Conservation (phyloP, 2,329 filamentous ascomycete genomes). For the Penicillium sp. region DNA sequence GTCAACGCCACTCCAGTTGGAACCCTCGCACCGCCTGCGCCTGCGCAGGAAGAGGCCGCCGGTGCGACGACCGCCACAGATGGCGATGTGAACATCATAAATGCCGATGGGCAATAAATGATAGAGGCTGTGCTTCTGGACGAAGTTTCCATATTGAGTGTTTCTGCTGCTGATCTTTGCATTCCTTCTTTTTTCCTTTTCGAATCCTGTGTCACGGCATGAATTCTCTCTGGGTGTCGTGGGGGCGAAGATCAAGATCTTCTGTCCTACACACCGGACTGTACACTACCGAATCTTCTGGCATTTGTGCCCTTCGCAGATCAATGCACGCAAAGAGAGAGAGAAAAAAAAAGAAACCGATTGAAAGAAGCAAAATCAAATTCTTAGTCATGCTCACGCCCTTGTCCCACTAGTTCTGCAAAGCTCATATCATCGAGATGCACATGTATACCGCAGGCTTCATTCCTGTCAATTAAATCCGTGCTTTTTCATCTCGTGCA, state of each 20-base stretch:
- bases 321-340: not conserved
- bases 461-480: too few species aligned
- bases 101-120: conserved; percentile 23
- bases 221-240: not conserved
- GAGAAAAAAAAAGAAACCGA: conserved; percentile 3
- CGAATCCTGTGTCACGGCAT: conserved; percentile 5
- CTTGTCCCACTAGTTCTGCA: not conserved
- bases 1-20: conserved; percentile 47
- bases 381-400: not conserved
- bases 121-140: too few species aligned
- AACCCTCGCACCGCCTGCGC: conserved; percentile 32
- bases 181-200: conserved; percentile 2
- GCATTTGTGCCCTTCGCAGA: conserved; percentile 2
- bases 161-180: conserved; percentile 8
- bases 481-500: too few species aligned
- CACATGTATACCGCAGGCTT: too few species aligned
- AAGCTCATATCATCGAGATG: not conserved
- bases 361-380: too few species aligned
- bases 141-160: conserved; percentile 8
- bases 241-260: conserved; percentile 2
- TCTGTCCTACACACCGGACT: conserved; percentile 5
- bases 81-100: conserved; percentile 33
- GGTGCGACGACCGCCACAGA: conserved; percentile 23
- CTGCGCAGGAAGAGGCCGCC: conserved; percentile 12
- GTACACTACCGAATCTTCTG: conserved; percentile 12